Evolutionary conservation across 108 stramenopile species (phyloP).

Genomic region (Nannochloropsis salina): DNA sequence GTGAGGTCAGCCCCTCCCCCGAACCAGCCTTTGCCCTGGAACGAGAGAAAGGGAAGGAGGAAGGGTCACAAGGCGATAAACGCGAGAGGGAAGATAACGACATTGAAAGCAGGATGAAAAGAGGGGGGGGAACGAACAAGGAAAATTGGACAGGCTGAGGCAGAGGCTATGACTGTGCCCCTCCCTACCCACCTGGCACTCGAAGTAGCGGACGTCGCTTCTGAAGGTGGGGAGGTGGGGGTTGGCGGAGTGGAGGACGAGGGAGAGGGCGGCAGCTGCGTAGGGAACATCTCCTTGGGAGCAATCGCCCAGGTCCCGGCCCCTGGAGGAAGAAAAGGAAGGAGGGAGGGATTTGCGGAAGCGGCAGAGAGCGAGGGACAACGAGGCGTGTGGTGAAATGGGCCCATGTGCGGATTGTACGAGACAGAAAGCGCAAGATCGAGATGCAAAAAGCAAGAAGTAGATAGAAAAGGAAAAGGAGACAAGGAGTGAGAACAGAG

Average conservation of each 20-base stretch:
- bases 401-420: neutral
- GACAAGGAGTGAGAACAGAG: neutral
- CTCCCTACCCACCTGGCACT: constrained; percentile 35
- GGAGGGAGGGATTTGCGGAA: neutral
- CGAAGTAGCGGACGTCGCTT: constrained; percentile 76
- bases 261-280: constrained; percentile 77
- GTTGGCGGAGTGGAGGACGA: constrained; percentile 69
- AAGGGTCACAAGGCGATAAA: too few species aligned
- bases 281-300: constrained; percentile 65
- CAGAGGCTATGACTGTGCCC: neutral
- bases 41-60: neutral
- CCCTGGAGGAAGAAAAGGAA: neutral
- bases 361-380: constrained; percentile 1
- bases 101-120: too few species aligned
- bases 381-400: neutral
- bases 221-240: constrained; percentile 66
- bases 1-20: constrained; percentile 81
- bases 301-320: constrained; percentile 40
- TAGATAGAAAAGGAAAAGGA: neutral
- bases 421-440: neutral
- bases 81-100: too few species aligned
- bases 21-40: constrained; percentile 57
- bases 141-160: neutral
- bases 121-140: neutral
- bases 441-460: neutral